These are phyloP conservation scores for Alternaria rosae DNA, from an alignment of 2,329 filamentous ascomycete genomes.

Conservation along the genomic window DNA sequence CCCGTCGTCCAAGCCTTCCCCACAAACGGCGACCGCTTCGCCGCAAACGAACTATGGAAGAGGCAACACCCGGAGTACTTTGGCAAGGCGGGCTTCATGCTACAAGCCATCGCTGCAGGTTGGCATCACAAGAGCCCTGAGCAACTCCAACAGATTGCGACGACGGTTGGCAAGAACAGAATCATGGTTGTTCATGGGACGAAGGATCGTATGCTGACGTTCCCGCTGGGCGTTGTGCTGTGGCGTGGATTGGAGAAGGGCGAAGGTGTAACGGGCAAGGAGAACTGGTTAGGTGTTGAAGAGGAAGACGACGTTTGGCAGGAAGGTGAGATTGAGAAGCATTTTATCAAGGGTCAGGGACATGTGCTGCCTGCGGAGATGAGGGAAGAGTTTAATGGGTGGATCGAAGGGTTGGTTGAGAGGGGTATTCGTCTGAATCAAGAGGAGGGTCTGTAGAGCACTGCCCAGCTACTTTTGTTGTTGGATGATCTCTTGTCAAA, in stretches of 20 bases:
- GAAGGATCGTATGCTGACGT: conserved; percentile 77
- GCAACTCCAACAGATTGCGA: conserved; percentile 71
- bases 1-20: conserved; percentile 63
- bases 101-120: conserved; percentile 79
- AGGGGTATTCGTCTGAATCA: conserved; percentile 60
- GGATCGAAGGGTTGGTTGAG: conserved; percentile 66
- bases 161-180: conserved; percentile 73
- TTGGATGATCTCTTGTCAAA: not conserved
- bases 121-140: conserved; percentile 77
- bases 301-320: conserved; percentile 45
- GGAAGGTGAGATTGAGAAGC: conserved; percentile 58
- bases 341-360: conserved; percentile 74
- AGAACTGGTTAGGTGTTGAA: conserved; percentile 45
- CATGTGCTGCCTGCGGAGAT: conserved; percentile 80
- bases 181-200: conserved; percentile 82
- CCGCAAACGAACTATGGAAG: conserved; percentile 80
- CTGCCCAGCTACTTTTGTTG: not conserved
- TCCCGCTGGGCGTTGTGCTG: conserved; percentile 73
- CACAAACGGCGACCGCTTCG: conserved; percentile 82
- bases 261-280: conserved; percentile 41
- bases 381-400: conserved; percentile 70
- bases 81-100: conserved; percentile 71
- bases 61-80: conserved; percentile 67
- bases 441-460: conserved; percentile 14
- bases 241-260: conserved; percentile 70